Conservation (phyloP, 495 filamentous ascomycete genomes). For the Aspergillus sparsus region DNA sequence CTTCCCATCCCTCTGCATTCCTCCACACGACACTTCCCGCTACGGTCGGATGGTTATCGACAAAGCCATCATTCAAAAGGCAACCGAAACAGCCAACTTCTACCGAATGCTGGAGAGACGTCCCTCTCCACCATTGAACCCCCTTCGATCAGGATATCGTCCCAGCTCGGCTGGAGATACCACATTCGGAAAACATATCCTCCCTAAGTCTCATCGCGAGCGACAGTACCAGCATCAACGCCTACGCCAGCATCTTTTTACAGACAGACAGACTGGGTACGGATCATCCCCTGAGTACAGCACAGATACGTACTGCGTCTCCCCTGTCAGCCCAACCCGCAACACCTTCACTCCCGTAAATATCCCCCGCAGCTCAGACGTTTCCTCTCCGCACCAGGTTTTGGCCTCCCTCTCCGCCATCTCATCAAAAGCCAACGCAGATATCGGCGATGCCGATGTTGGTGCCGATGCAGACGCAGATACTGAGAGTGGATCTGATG, state of each 20-base stretch:
- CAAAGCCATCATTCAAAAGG: constrained; percentile 54
- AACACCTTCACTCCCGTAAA: constrained; percentile 40
- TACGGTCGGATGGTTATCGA: constrained; percentile 72
- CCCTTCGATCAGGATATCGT: constrained; percentile 9
- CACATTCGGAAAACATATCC: constrained; percentile 1
- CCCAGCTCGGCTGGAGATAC: constrained; percentile 13
- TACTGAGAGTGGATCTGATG: constrained; percentile 17
- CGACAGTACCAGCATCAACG: neutral
- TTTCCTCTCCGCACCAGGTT: constrained; percentile 18
- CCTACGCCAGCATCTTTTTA: neutral
- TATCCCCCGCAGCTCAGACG: constrained; percentile 30
- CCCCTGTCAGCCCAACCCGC: constrained; percentile 31
- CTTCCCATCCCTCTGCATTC: constrained; percentile 74
- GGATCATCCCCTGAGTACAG: constrained; percentile 31
- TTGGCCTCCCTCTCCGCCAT: constrained; percentile 10
- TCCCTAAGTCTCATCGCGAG: neutral
- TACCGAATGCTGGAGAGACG: constrained; percentile 40
- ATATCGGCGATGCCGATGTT: constrained; percentile 8
- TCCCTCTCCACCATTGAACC: constrained; percentile 7
- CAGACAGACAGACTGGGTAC: constrained; percentile 24
- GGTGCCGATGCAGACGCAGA: constrained; percentile 18
- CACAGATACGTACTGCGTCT: constrained; percentile 31
- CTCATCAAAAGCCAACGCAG: neutral
- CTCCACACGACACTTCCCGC: constrained; percentile 52
- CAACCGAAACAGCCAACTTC: constrained; percentile 53